Evolutionary conservation across 2,329 filamentous ascomycete genomes (phyloP).

Genomic region (Diaporthe citri): DNA sequence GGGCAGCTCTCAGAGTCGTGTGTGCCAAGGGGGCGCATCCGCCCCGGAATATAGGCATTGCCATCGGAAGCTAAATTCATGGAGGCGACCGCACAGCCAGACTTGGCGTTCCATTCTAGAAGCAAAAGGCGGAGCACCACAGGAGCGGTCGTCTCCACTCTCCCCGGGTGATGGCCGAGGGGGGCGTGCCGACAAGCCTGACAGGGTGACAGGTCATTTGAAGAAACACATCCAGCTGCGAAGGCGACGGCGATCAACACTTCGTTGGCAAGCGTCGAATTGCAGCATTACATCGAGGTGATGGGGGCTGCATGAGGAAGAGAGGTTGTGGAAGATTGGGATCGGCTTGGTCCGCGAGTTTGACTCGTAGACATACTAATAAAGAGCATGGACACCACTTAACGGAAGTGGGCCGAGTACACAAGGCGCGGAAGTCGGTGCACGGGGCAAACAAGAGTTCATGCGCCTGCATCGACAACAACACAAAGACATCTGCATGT

Average conservation of each 20-base stretch:
- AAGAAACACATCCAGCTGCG: no score
- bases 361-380: neutral
- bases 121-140: neutral
- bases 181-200: slow-evolving; percentile 3
- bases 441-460: neutral
- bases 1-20: neutral
- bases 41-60: slow-evolving; percentile 17
- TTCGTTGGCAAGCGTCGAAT: neutral
- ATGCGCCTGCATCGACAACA: neutral
- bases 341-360: neutral
- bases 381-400: neutral
- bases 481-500: neutral
- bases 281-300: neutral
- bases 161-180: slow-evolving; percentile 12
- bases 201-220: neutral
- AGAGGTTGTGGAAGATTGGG: neutral
- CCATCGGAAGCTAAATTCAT: neutral
- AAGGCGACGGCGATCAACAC: neutral
- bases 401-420: neutral
- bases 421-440: neutral
- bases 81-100: slow-evolving; percentile 3
- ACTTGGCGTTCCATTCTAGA: slow-evolving; percentile 2
- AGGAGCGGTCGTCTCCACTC: neutral
- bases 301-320: neutral
- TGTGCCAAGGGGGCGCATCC: neutral